Conservation (phyloP, 805 yeast species). For the Starmerella sirachaensis region DNA sequence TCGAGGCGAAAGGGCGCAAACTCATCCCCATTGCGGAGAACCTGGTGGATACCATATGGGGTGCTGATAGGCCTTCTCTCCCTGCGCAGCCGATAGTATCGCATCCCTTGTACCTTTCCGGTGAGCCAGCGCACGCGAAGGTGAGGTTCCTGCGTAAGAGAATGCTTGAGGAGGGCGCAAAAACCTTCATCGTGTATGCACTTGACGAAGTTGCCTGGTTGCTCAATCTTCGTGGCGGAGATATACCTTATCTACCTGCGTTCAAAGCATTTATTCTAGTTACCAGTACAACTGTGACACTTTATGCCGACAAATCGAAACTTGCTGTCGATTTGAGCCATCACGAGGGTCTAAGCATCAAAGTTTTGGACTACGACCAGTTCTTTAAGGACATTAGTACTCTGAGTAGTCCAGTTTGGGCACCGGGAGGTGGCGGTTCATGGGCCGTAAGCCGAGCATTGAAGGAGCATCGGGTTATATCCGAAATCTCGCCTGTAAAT, state of each 20-base stretch:
- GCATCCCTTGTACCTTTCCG: slow-evolving; percentile 47
- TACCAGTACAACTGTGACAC: slow-evolving; percentile 30
- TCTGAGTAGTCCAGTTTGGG: slow-evolving; percentile 28
- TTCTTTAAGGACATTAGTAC: slow-evolving; percentile 6
- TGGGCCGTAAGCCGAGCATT: slow-evolving; percentile 54
- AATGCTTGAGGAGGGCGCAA: slow-evolving; percentile 23
- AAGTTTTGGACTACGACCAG: slow-evolving; percentile 2
- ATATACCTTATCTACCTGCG: slow-evolving; percentile 76
- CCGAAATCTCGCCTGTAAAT: slow-evolving; percentile 49
- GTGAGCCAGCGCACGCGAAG: slow-evolving; percentile 51
- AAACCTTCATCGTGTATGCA: slow-evolving; percentile 47
- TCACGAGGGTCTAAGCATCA: slow-evolving; percentile 17
- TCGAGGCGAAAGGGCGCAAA: slow-evolving; percentile 29
- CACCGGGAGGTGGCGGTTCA: slow-evolving; percentile 48
- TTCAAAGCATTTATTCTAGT: slow-evolving; percentile 60
- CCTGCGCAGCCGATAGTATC: slow-evolving; percentile 39
- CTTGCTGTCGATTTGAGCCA: background rate
- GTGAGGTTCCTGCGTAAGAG: slow-evolving; percentile 32
- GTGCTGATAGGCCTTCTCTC: slow-evolving; percentile 49
- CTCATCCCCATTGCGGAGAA: slow-evolving; percentile 47
- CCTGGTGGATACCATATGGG: slow-evolving; percentile 67
- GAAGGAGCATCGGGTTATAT: slow-evolving; percentile 30
- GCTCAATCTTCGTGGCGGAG: slow-evolving; percentile 71
- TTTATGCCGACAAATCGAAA: slow-evolving; percentile 39
- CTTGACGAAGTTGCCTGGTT: slow-evolving; percentile 89